Conservation (phyloP, 129 eudicot genomes). For the Rutidosis leptorrhynchoides region DNA sequence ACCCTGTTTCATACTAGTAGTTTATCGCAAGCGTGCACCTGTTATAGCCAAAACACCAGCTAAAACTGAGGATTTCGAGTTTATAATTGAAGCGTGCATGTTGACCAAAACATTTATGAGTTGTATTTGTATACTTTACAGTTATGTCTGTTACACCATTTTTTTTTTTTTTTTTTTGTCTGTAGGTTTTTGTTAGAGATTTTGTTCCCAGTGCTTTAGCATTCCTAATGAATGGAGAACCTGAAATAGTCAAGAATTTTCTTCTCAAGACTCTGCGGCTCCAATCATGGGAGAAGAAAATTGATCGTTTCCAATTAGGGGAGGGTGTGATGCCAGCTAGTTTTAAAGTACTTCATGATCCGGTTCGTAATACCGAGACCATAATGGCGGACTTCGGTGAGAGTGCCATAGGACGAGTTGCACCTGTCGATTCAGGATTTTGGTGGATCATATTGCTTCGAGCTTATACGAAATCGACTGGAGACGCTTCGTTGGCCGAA, state of each 20-base stretch:
- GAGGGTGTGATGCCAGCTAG: conserved; percentile 99
- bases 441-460: conserved; percentile 97
- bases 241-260: conserved; percentile 85
- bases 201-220: conserved; percentile 95
- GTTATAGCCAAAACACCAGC: neutral
- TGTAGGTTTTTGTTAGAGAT: conserved; percentile 75
- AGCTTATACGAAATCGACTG: conserved; percentile 89
- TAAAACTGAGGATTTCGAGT: neutral
- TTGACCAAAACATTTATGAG: neutral
- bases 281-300: conserved; percentile 93
- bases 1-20: neutral
- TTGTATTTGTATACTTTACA: neutral
- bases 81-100: neutral
- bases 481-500: conserved; percentile 88
- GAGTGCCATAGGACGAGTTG: conserved; percentile 97
- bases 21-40: neutral
- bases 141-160: neutral
- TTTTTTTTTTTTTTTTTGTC: conserved; percentile 5
- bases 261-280: conserved; percentile 89
- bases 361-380: conserved; percentile 71
- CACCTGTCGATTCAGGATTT: conserved; percentile 93
- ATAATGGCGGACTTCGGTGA: conserved; percentile 93
- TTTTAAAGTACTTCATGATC: conserved; percentile 92
- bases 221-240: conserved; percentile 94
- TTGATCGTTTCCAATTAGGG: conserved; percentile 84